Conservation (phyloP, 352 stramenopile species). For the Globisporangium parvum region DNA sequence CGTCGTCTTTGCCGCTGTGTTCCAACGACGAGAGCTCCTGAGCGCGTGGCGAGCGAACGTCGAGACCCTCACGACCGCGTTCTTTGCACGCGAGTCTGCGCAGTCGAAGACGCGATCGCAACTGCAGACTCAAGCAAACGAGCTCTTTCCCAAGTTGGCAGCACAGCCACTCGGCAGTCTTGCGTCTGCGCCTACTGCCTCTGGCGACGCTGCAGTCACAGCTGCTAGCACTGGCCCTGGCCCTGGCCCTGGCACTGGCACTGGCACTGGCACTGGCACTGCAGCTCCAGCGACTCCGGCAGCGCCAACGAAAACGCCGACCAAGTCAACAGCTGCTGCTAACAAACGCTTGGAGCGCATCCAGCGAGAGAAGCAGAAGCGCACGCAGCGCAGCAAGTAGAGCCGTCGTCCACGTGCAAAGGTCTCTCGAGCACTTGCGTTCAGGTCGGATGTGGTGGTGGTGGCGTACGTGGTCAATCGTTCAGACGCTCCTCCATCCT, state of each 20-base stretch:
- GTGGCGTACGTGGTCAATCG: too few relatives aligned
- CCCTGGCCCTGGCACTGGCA: too few relatives aligned
- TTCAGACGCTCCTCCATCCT: too few relatives aligned
- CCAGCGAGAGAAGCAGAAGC: slow-evolving; percentile 16
- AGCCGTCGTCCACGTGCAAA: too few relatives aligned
- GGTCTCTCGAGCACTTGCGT: too few relatives aligned
- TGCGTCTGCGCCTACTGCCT: neutral
- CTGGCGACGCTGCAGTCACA: too few relatives aligned
- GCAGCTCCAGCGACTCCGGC: neutral
- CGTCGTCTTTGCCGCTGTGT: slow-evolving; percentile 1
- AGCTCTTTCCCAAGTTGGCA: slow-evolving; percentile 12
- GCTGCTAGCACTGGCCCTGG: too few relatives aligned
- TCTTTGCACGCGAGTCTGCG: slow-evolving; percentile 2
- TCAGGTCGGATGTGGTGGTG: too few relatives aligned
- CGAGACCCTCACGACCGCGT: slow-evolving; percentile 4
- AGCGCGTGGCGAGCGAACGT: slow-evolving; percentile 1
- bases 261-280: too few relatives aligned
- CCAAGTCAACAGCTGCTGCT: neutral
- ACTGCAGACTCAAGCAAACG: slow-evolving; percentile 1
- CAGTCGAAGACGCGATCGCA: neutral
- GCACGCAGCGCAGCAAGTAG: slow-evolving; percentile 1
- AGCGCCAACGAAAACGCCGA: neutral
- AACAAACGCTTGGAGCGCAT: slow-evolving; percentile 16
- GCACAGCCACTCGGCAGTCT: neutral
- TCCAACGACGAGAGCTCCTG: slow-evolving; percentile 2